These are phyloP conservation scores for Candida coquimbonensis DNA, from an alignment of 805 yeast genomes.

Conservation along the genomic window DNA sequence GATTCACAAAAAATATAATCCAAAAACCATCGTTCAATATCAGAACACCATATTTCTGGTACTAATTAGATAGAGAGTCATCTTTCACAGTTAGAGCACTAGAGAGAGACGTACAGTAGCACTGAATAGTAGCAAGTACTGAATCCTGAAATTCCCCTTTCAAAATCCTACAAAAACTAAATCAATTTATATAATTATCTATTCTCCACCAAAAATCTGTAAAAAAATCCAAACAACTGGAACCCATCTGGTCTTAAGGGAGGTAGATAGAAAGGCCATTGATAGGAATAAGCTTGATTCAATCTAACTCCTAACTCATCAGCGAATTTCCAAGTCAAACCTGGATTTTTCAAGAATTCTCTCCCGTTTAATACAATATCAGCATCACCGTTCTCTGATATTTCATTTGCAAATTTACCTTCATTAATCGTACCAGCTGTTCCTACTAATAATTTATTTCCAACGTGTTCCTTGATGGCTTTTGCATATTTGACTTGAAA, in stretches of 20 bases:
- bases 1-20: no score
- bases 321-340: conserved; percentile 45
- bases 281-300: conserved; percentile 30
- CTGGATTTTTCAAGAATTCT: conserved; percentile 41
- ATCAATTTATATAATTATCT: no score
- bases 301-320: conserved; percentile 37
- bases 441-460: conserved; percentile 35
- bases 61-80: no score
- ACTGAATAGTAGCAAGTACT: no score
- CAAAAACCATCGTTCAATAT: no score
- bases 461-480: conserved; percentile 37
- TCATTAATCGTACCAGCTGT: conserved; percentile 39
- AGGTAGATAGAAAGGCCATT: conserved; percentile 24
- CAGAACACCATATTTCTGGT: no score
- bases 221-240: no score
- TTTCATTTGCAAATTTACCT: conserved; percentile 31
- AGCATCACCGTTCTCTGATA: conserved; percentile 35
- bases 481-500: conserved; percentile 34
- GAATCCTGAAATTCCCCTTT: no score
- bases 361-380: conserved; percentile 44
- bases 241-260: conserved; percentile 2
- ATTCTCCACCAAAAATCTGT: no score
- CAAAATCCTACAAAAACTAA: no score
- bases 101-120: no score
- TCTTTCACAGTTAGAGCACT: no score